Evolutionary conservation across 148 eudicot genomes (phyloP).

Genomic region (Rhododendron henanense): DNA sequence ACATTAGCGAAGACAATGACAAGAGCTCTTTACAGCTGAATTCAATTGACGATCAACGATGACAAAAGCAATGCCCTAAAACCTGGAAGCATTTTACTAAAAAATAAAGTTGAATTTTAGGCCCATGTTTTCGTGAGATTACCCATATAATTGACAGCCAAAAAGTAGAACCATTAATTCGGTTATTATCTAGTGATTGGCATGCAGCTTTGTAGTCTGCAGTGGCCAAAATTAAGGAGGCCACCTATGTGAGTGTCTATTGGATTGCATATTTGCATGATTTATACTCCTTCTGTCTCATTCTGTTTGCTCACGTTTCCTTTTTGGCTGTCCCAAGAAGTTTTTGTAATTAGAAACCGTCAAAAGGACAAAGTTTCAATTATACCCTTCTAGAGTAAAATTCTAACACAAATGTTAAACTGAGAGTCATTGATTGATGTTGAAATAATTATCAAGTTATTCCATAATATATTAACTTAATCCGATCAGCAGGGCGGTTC

Average conservation of each 20-base stretch:
- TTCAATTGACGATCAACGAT: neutral
- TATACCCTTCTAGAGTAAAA: no score
- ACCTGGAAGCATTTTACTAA: neutral
- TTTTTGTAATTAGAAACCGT: no score
- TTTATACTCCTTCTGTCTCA: neutral
- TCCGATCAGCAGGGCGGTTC: no score
- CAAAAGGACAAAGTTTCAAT: no score
- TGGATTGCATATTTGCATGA: neutral
- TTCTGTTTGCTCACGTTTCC: no score
- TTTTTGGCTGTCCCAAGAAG: no score
- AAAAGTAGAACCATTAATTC: neutral
- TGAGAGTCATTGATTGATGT: neutral
- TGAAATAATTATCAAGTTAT: no score
- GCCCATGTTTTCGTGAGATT: neutral
- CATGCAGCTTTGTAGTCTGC: neutral
- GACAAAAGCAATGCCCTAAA: neutral
- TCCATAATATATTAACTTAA: no score
- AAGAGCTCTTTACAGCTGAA: neutral
- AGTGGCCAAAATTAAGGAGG: slow-evolving; percentile 1
- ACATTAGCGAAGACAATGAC: neutral
- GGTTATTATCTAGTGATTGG: neutral
- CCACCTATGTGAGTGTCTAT: neutral
- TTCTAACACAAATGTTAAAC: neutral
- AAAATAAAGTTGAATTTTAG: slow-evolving; percentile 1
- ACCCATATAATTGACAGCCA: neutral